Evolutionary conservation across 495 filamentous ascomycete genomes (phyloP).

Genomic region (Penicillium verhagenii): DNA sequence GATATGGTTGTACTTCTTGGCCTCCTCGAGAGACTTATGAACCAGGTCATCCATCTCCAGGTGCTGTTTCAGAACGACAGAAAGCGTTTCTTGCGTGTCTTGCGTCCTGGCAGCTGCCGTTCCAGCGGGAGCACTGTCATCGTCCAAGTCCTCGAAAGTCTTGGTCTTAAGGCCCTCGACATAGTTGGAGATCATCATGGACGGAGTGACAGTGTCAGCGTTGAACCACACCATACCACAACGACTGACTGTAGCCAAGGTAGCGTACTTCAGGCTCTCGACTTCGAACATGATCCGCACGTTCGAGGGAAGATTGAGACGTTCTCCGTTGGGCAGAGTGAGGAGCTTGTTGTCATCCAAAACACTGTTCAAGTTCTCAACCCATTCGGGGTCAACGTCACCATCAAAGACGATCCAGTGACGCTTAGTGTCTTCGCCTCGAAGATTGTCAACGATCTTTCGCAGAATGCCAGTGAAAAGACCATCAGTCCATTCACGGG

Average conservation of each 20-base stretch:
- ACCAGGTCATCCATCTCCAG: slow-evolving; percentile 78
- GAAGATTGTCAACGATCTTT: slow-evolving; percentile 98
- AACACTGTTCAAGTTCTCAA: slow-evolving; percentile 99
- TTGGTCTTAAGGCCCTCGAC: slow-evolving; percentile 76
- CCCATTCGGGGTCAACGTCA: slow-evolving; percentile 98
- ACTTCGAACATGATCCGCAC: slow-evolving; percentile 99
- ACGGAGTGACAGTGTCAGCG: slow-evolving; percentile 88
- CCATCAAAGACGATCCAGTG: slow-evolving; percentile 99
- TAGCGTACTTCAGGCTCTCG: slow-evolving; percentile 97
- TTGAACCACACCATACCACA: slow-evolving; percentile 99
- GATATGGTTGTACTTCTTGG: slow-evolving; percentile 82
- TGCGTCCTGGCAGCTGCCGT: slow-evolving; percentile 74
- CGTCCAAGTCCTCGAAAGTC: slow-evolving; percentile 90
- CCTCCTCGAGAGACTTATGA: slow-evolving; percentile 68
- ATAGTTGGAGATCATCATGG: slow-evolving; percentile 92
- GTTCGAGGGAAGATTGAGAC: slow-evolving; percentile 88
- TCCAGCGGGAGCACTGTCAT: slow-evolving; percentile 80
- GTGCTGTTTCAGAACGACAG: slow-evolving; percentile 71
- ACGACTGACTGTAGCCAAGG: slow-evolving; percentile 93
- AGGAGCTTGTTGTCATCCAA: slow-evolving; percentile 98
- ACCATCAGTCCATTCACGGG: slow-evolving; percentile 97
- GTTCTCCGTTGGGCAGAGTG: slow-evolving; percentile 95
- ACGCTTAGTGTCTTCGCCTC: slow-evolving; percentile 91
- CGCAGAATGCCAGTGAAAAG: slow-evolving; percentile 96
- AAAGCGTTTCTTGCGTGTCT: slow-evolving; percentile 70